Conservation (phyloP, 2,329 filamentous ascomycete species). For the Biscogniauxia sp. region DNA sequence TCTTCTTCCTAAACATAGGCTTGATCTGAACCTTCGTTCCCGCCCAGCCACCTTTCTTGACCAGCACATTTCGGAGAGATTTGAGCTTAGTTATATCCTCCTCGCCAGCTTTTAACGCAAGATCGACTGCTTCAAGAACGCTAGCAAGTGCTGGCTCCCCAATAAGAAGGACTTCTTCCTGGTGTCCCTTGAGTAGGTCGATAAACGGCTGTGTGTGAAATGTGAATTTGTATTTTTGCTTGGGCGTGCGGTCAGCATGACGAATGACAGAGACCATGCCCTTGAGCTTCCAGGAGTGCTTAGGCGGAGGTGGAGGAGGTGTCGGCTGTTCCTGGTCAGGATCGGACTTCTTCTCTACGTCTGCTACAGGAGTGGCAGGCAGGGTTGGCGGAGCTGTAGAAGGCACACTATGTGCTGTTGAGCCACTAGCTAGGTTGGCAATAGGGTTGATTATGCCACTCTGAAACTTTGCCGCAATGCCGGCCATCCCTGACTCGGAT, state of each 20-base stretch:
- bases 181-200: constrained; percentile 88
- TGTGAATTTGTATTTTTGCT: constrained; percentile 99
- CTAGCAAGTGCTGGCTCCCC: constrained; percentile 86
- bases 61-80: constrained; percentile 78
- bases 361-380: constrained; percentile 36
- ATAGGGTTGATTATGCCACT: constrained; percentile 37
- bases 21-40: constrained; percentile 99
- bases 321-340: constrained; percentile 41
- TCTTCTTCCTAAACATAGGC: constrained; percentile 94
- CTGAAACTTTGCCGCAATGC: constrained; percentile 33
- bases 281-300: constrained; percentile 97
- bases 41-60: constrained; percentile 90
- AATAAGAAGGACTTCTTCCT: constrained; percentile 92
- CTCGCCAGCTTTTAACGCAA: constrained; percentile 72
- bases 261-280: constrained; percentile 95
- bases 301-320: constrained; percentile 68
- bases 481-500: constrained; percentile 23
- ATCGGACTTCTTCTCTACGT: constrained; percentile 26
- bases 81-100: constrained; percentile 89
- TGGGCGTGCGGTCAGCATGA: constrained; percentile 94
- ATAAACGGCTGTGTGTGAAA: constrained; percentile 97
- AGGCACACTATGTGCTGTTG: constrained; percentile 35
- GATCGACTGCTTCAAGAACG: constrained; percentile 82
- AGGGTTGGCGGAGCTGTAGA: constrained; percentile 39
- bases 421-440: constrained; percentile 25